These are phyloP conservation scores for Pleurotus platypus DNA, from an alignment of 768 basidiomycete species.

Conservation along the genomic window DNA sequence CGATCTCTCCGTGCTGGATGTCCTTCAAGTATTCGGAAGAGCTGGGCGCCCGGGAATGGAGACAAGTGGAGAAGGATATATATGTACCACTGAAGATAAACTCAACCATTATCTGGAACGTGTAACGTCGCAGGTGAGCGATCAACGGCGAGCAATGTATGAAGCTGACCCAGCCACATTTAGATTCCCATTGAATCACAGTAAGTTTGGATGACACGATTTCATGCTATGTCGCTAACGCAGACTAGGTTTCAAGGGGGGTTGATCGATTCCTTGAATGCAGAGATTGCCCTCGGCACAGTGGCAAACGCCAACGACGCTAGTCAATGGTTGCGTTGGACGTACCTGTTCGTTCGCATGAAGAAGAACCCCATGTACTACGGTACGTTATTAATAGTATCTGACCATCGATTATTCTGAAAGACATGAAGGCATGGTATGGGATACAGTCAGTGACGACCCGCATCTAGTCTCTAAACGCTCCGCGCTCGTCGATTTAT, in stretches of 20 bases:
- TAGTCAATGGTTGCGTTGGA: slow-evolving; percentile 94
- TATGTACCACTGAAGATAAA: slow-evolving; percentile 93
- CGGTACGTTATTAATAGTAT: slow-evolving; percentile 40
- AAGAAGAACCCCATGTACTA: slow-evolving; percentile 84
- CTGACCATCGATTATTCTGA: slow-evolving; percentile 8
- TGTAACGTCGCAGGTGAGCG: slow-evolving; percentile 76
- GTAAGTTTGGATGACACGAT: slow-evolving; percentile 37
- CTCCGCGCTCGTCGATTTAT: slow-evolving; percentile 57
- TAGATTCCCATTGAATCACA: slow-evolving; percentile 96
- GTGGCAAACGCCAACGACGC: slow-evolving; percentile 85
- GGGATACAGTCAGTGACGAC: slow-evolving; percentile 67
- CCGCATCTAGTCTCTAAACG: slow-evolving; percentile 70
- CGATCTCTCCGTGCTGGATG: slow-evolving; percentile 92
- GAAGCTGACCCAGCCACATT: not conserved
- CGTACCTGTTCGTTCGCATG: slow-evolving; percentile 96
- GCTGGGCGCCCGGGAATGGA: slow-evolving; percentile 89
- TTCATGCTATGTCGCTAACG: not conserved
- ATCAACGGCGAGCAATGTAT: not conserved
- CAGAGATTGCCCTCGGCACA: slow-evolving; percentile 92
- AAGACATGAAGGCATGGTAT: slow-evolving; percentile 56
- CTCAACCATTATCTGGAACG: slow-evolving; percentile 86
- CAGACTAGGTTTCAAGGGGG: slow-evolving; percentile 68
- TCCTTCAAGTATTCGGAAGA: slow-evolving; percentile 95
- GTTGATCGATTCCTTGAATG: slow-evolving; percentile 89
- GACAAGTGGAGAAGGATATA: slow-evolving; percentile 92